A percentile compares a stretch with the other conserved stretches of the same genome.
Conservation (phyloP, 2,329 filamentous ascomycete genomes). For the Ceratocystis alfenasii region DNA sequence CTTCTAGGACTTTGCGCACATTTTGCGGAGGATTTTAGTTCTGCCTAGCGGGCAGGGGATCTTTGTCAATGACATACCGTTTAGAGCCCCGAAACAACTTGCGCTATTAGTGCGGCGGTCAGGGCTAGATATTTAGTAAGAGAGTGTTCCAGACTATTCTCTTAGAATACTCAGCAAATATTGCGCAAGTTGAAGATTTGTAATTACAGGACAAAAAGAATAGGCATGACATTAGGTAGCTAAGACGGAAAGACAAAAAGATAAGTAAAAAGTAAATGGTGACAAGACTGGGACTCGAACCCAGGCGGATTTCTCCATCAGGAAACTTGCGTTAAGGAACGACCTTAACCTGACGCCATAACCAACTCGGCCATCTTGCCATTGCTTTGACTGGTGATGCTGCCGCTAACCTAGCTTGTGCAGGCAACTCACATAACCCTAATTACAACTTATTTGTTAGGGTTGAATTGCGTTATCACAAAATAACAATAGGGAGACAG, state of each 20-base stretch:
- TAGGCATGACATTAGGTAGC: not conserved
- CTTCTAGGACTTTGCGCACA: not conserved
- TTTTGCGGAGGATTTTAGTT: slow-evolving; percentile 16
- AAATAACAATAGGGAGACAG: too few relatives aligned
- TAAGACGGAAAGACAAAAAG: not conserved
- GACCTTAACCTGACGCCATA: slow-evolving; percentile 31
- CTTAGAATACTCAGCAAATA: not conserved
- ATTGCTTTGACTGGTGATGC: too few relatives aligned
- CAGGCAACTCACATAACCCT: too few relatives aligned
- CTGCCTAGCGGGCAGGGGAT: not conserved
- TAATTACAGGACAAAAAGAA: not conserved
- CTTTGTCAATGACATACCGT: slow-evolving; percentile 9
- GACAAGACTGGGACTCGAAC: slow-evolving; percentile 23
- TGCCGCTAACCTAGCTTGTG: too few relatives aligned
- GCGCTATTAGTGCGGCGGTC: slow-evolving; percentile 1
- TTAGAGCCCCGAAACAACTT: not conserved
- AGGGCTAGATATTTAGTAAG: not conserved
- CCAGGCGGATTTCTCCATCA: slow-evolving; percentile 23
- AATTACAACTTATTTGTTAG: not conserved
- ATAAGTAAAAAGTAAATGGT: not conserved
- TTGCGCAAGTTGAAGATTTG: not conserved
- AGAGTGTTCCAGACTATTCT: slow-evolving; percentile 1
- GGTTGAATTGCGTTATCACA: too few relatives aligned
- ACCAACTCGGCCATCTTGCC: slow-evolving; percentile 31
- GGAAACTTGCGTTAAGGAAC: slow-evolving; percentile 23